phyloP scores from a whole-genome alignment of 495 filamentous ascomycete genomes.

The Darksidea phi region DNA sequence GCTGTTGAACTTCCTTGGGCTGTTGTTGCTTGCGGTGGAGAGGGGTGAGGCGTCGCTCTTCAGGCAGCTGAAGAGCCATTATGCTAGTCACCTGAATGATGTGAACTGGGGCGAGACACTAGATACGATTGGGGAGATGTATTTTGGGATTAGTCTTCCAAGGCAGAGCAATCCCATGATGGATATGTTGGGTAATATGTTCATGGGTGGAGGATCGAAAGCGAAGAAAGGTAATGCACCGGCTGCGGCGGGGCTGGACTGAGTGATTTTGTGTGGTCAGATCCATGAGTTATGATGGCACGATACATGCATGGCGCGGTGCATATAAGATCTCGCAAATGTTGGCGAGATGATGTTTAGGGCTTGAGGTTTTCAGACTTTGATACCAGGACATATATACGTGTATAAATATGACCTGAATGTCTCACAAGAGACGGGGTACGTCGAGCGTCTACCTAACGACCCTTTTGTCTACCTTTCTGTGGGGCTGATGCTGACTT shows the following conservation, averaged over 20 bases:
- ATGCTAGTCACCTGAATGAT: conserved; percentile 72
- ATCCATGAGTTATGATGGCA: conserved; percentile 5
- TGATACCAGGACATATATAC: too few species aligned
- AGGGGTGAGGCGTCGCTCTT: conserved; percentile 78
- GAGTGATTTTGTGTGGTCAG: background rate
- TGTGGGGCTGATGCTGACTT: too few species aligned
- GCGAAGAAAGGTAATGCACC: conserved; percentile 50
- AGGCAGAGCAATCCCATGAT: conserved; percentile 83
- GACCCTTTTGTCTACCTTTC: too few species aligned
- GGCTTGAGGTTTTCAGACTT: too few species aligned
- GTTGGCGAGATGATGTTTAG: too few species aligned
- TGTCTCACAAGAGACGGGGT: too few species aligned
- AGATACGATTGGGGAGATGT: conserved; percentile 89
- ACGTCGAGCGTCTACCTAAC: too few species aligned
- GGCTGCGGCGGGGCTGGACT: conserved; percentile 57
- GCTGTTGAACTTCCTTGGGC: conserved; percentile 84
- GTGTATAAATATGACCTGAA: too few species aligned
- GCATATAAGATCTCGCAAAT: too few species aligned
- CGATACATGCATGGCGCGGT: background rate
- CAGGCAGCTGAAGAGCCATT: conserved; percentile 77
- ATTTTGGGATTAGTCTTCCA: conserved; percentile 91
- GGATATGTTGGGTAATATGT: conserved; percentile 96
- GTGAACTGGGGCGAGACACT: conserved; percentile 79
- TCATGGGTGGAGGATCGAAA: conserved; percentile 55
- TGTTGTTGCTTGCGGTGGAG: conserved; percentile 80